Conservation (phyloP, 306 rosid genomes). For the Pyrus betulifolia region DNA sequence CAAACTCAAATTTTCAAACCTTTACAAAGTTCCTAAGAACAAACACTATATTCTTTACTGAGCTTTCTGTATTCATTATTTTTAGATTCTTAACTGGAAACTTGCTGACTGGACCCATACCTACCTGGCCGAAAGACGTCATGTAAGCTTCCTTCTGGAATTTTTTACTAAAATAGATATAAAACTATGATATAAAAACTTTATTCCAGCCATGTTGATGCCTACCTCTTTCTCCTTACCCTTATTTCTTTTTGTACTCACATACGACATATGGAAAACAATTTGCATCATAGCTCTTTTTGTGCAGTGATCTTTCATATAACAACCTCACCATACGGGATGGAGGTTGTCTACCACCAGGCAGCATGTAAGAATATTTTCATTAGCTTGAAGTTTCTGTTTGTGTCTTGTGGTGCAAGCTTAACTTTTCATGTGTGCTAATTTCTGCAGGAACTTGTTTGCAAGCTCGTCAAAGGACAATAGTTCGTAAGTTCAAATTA, state of each 20-base stretch:
- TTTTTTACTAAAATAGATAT: no score
- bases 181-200: no score
- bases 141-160: no score
- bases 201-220: no score
- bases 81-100: conserved; percentile 60
- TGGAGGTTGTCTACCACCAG: conserved; percentile 27
- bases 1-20: no score
- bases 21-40: neutral
- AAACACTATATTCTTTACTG: neutral
- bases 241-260: neutral
- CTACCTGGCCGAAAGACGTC: no score
- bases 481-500: conserved; percentile 40
- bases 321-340: conserved; percentile 39
- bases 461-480: conserved; percentile 4
- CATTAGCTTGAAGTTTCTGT: neutral
- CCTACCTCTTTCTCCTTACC: neutral
- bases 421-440: neutral
- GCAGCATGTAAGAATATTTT: conserved; percentile 36
- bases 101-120: neutral
- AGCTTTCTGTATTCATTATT: neutral
- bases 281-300: neutral
- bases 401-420: neutral
- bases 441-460: conserved; percentile 46
- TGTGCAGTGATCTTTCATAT: conserved; percentile 45
- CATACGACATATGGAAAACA: neutral